Evolutionary conservation across 192 early-diverging fungal genomes (phyloP), one percentile per base, ranked within the genome.

Genomic region (Umbelopsis isabellina): DNA sequence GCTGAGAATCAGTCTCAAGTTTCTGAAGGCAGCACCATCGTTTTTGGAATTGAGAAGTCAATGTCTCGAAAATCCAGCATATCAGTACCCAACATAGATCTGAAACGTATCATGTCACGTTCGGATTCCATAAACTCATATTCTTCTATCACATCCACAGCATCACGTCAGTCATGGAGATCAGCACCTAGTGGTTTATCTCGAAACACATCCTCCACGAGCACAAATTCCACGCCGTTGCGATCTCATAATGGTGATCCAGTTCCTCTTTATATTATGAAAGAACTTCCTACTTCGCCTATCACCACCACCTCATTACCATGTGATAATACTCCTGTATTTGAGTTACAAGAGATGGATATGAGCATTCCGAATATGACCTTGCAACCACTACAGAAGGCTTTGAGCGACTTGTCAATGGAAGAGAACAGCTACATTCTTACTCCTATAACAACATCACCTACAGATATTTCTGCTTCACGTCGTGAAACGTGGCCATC

Each of bases 31-130:
- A 48, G 46, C 25, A 48, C 41, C 9, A 46, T 48, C 25, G 45
- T 66, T 18, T 46, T 47, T 18, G 65, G 65, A 0, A 66, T 47
- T 1, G 55, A 61, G 30, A 61, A 35, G 33, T 25, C 55, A 12
- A 61, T 61, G 15, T 61, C 65, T 27, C 65, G 65, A 27, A 37
- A 66, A 4, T 66, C 45, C 21, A 47, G 65, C n/a, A 41, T 66
- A 46, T 66, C 65, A 15, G 65, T 46, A 5, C 65, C 65, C 3
- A 66, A 66, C 15, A 66, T 48, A 33, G 41, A 46, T 48, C 11
- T 48, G 37, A 46, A 66, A 44, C 21, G 37, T 9, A 47, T 48
- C 20, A 45, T 66, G 15, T 16, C 46, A 12, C 65, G 65, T 23
- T 66, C 65, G 7, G 65, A 66, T 30, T 66, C 65, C 41, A 46